Base-by-base conservation (phyloP, 345 rosid genomes). In the Adansonia digitata region DNA sequence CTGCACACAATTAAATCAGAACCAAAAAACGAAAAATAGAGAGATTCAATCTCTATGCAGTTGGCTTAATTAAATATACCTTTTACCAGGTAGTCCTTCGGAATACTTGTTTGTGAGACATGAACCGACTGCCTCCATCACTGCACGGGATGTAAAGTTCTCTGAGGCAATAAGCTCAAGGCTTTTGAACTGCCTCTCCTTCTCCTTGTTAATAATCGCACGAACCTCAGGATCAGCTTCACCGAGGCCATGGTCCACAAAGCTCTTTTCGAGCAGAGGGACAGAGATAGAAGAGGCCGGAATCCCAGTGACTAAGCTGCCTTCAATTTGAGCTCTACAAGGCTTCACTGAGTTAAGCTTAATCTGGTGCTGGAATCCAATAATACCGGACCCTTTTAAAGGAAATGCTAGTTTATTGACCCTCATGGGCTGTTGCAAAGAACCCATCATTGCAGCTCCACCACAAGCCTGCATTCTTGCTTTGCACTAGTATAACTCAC, bases 111-210 rank as follows among this genome's bases (percentile, higher is more conserved):
- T 92, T 69, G 94, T 92, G 70, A 92, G 90, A 81, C 98, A 92
- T 43, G 98, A 94, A 8, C 98, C 97, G 81, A 91, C 92, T 17
- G 97, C 94, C 82, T 92, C 97, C 97, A 94, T 92, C 71, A 94
- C 98, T 1, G 95, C 97, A 67, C 88, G 89, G 18, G 97, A 94
- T 1, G 97, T 94, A 80, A 94, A 94, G 73, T 94, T 94, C 86
- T 91, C 98, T 0, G 98, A 94, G 5, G 97, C 97, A 78, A 91
- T 92, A 72, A 94, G 95, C 85, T 91, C 97, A 74, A 94, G 95
- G 79, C 95, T 94, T 82, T 82, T 91, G 66, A 91, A 94, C 46
- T 94, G 97, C 83, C 98, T 87, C 70, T 86, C 82, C 82, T 92
- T 92, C 79, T 94, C 98, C 84, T 86, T 92, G 12, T 59, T 71